phyloP scores from a whole-genome alignment of 495 filamentous ascomycete genomes.

The Gamarada debralockiae region DNA sequence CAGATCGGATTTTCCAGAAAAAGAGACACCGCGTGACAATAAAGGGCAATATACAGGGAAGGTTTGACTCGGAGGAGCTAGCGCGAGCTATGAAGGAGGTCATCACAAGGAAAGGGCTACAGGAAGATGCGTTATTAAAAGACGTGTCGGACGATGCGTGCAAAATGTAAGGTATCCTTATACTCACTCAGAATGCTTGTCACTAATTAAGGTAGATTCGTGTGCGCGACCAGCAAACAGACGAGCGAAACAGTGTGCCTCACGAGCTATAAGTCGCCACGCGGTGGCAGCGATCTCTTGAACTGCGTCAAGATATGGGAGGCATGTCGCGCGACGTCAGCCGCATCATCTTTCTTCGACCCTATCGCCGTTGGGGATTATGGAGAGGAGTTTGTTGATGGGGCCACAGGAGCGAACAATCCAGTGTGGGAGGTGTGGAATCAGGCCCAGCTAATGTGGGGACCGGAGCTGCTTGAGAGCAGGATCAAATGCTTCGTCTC shows the following conservation, averaged over 20 bases:
- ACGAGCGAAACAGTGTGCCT: slow-evolving; percentile 37
- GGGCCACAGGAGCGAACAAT: slow-evolving; percentile 40
- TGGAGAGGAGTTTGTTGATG: slow-evolving; percentile 36
- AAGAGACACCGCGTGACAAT: slow-evolving; percentile 31
- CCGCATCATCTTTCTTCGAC: slow-evolving; percentile 43
- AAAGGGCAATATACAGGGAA: slow-evolving; percentile 30
- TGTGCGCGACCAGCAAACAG: slow-evolving; percentile 42
- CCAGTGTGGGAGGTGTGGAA: slow-evolving; percentile 41
- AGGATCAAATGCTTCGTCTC: slow-evolving; percentile 41
- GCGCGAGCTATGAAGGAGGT: slow-evolving; percentile 39
- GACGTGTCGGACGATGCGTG: slow-evolving; percentile 30
- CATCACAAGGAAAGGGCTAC: slow-evolving; percentile 28
- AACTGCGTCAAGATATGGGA: slow-evolving; percentile 42
- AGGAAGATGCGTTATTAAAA: slow-evolving; percentile 36
- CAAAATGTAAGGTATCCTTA: slow-evolving; percentile 25
- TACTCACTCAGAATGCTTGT: not conserved
- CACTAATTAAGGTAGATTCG: slow-evolving; percentile 34
- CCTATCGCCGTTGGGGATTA: slow-evolving; percentile 35
- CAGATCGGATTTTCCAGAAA: slow-evolving; percentile 34
- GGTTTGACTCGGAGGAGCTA: slow-evolving; percentile 38
- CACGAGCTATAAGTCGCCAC: slow-evolving; percentile 39
- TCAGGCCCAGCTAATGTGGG: slow-evolving; percentile 40
- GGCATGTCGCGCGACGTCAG: slow-evolving; percentile 41
- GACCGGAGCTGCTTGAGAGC: slow-evolving; percentile 27
- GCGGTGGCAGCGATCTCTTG: slow-evolving; percentile 33